Percentiles rank a stretch among this genome's conserved stretches.
Evolutionary conservation across 1,284 basidiomycete genomes (phyloP).

Genomic region (Abortiporus biennis): DNA sequence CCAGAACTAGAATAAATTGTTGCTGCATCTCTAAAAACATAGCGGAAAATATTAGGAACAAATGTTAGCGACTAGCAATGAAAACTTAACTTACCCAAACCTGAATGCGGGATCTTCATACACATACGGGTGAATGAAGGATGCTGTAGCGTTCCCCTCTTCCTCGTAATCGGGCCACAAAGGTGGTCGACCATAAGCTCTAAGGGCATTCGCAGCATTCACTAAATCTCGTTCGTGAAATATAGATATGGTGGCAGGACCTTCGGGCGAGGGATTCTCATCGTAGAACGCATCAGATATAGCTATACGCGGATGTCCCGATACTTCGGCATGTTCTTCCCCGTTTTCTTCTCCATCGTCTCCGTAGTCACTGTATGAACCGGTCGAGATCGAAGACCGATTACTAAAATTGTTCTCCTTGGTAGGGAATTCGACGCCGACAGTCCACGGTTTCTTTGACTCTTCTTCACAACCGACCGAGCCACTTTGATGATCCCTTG

Average conservation of each 20-base stretch:
- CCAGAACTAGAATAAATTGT: too few species aligned
- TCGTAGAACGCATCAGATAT: constrained; percentile 64
- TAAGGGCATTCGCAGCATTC: neutral
- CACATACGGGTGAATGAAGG: constrained; percentile 51
- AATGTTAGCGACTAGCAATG: too few species aligned
- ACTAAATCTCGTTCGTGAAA: neutral
- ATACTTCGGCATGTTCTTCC: constrained; percentile 6
- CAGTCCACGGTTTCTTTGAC: too few species aligned
- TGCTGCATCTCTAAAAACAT: too few species aligned
- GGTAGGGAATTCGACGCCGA: too few species aligned
- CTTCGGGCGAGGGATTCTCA: constrained; percentile 46
- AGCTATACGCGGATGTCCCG: constrained; percentile 31
- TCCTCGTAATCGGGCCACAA: constrained; percentile 7
- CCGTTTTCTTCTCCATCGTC: constrained; percentile 4
- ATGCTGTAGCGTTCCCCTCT: constrained; percentile 36
- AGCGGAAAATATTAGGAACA: too few species aligned
- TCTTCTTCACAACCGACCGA: too few species aligned
- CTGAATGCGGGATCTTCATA: constrained; percentile 23
- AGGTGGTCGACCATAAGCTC: neutral
- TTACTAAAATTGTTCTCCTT: too few species aligned
- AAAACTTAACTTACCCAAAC: neutral
- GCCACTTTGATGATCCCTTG: too few species aligned
- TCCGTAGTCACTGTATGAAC: neutral
- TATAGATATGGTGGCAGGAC: constrained; percentile 40
- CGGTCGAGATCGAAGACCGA: neutral